Conservation (phyloP, 768 basidiomycete genomes). For the Postia placenta region DNA sequence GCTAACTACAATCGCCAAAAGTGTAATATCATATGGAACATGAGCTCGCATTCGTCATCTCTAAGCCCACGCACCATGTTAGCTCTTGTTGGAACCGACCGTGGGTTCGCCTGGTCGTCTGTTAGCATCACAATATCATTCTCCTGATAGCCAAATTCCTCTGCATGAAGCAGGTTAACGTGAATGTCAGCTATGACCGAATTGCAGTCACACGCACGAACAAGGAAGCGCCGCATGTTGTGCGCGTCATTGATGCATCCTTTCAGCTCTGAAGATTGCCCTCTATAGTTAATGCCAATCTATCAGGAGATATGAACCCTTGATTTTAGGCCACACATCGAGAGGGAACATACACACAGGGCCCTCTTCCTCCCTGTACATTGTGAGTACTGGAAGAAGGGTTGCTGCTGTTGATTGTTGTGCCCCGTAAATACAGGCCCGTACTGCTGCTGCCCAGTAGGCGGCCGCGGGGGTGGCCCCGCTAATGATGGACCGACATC, state of each 20-base stretch:
- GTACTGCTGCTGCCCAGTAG: slow-evolving; percentile 34
- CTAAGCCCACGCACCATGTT: slow-evolving; percentile 39
- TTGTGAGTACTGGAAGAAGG: slow-evolving; percentile 50
- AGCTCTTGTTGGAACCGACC: slow-evolving; percentile 41
- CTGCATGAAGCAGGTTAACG: slow-evolving; percentile 14
- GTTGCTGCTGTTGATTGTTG: slow-evolving; percentile 27
- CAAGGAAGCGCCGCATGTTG: slow-evolving; percentile 46
- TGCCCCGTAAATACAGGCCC: slow-evolving; percentile 36
- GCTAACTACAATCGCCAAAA: slow-evolving; percentile 31
- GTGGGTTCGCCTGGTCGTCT: slow-evolving; percentile 39
- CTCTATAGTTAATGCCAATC: slow-evolving; percentile 53
- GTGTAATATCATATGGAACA: background rate
- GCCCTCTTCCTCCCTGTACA: slow-evolving; percentile 52
- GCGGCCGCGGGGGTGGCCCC: slow-evolving; percentile 27
- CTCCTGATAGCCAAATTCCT: slow-evolving; percentile 38
- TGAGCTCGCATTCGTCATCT: background rate
- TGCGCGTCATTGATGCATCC: slow-evolving; percentile 59
- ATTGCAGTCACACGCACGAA: slow-evolving; percentile 21
- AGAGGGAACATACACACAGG: slow-evolving; percentile 38
- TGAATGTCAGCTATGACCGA: background rate
- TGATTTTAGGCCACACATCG: too few relatives aligned
- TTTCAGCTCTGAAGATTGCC: slow-evolving; percentile 33
- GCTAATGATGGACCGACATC: slow-evolving; percentile 10
- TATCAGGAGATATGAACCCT: too few relatives aligned
- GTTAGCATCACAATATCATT: slow-evolving; percentile 56